A percentile compares a stretch with the other conserved stretches of the same genome.
Conservation (phyloP, 2,329 filamentous ascomycete species). For the Delphinella strobiligena region DNA sequence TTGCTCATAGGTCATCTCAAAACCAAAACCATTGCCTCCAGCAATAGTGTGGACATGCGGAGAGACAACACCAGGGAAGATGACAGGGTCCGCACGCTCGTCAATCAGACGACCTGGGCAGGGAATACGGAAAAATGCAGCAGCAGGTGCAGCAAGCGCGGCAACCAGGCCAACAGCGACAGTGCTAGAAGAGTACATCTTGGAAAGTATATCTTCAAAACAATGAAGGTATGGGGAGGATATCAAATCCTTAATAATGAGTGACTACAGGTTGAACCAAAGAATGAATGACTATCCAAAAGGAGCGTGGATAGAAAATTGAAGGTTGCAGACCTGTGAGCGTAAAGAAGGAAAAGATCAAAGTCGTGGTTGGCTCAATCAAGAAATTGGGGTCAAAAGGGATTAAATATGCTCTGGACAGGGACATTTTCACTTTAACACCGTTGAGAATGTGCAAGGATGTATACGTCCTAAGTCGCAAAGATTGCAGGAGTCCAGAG, state of each 20-base stretch:
- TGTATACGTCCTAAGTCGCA: not conserved
- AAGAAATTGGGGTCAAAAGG: not conserved
- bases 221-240: not conserved
- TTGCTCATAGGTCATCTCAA: constrained; percentile 48
- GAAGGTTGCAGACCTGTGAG: not conserved
- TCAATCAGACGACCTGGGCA: constrained; percentile 49
- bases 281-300: not conserved
- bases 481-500: not conserved
- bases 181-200: constrained; percentile 8
- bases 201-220: constrained; percentile 1
- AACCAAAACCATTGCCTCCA: constrained; percentile 56
- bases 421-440: not conserved
- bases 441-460: not conserved
- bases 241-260: constrained; percentile 5
- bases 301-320: not conserved
- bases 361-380: not conserved
- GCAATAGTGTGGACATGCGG: constrained; percentile 59
- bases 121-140: constrained; percentile 61
- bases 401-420: not conserved
- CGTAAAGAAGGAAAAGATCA: not conserved
- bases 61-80: constrained; percentile 47
- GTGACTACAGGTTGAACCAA: not conserved
- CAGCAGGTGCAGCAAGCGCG: constrained; percentile 28
- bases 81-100: constrained; percentile 55
- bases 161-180: constrained; percentile 6